A percentile compares a stretch with the other conserved stretches of the same genome.
Evolutionary conservation across 2,329 filamentous ascomycete genomes (phyloP).

Genomic region (Thielaviopsis musarum): DNA sequence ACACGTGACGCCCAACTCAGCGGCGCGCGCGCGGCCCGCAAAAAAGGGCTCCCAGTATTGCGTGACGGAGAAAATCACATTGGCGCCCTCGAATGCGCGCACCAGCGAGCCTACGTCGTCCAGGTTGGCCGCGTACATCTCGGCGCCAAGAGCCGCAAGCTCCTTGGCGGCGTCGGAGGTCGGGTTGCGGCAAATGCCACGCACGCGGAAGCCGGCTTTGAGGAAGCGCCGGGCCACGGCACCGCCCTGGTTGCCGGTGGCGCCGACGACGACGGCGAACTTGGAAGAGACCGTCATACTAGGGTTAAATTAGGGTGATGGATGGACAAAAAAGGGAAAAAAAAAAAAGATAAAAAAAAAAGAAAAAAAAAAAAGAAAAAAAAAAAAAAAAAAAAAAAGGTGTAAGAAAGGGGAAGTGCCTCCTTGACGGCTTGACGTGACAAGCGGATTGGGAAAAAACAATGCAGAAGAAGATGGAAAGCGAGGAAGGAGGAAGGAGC

Average conservation of each 20-base stretch:
- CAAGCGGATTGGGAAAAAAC: not conserved
- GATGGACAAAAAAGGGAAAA: not conserved
- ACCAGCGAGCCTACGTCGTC: constrained; percentile 24
- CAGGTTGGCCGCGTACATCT: constrained; percentile 28
- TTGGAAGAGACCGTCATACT: constrained; percentile 16
- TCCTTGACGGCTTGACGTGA: not conserved
- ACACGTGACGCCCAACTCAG: constrained; percentile 23
- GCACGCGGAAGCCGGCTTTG: constrained; percentile 25
- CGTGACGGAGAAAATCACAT: constrained; percentile 37
- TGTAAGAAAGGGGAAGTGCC: too few species aligned
- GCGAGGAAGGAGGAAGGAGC: not conserved
- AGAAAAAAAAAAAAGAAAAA: not conserved
- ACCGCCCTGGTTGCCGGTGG: constrained; percentile 34
- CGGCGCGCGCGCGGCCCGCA: constrained; percentile 23
- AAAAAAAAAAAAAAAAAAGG: too few species aligned
- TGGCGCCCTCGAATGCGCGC: constrained; percentile 26
- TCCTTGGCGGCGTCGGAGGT: constrained; percentile 23
- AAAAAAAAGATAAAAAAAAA: too few species aligned
- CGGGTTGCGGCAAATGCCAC: constrained; percentile 30
- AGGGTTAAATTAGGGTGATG: not conserved
- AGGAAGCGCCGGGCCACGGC: constrained; percentile 33
- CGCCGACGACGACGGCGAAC: constrained; percentile 29
- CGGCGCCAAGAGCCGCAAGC: constrained; percentile 25
- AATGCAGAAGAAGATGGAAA: not conserved
- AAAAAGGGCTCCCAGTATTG: constrained; percentile 38